These are phyloP conservation scores for Peribolospora kevripleyi DNA, from an alignment of 768 basidiomycete genomes.

Conservation along the genomic window DNA sequence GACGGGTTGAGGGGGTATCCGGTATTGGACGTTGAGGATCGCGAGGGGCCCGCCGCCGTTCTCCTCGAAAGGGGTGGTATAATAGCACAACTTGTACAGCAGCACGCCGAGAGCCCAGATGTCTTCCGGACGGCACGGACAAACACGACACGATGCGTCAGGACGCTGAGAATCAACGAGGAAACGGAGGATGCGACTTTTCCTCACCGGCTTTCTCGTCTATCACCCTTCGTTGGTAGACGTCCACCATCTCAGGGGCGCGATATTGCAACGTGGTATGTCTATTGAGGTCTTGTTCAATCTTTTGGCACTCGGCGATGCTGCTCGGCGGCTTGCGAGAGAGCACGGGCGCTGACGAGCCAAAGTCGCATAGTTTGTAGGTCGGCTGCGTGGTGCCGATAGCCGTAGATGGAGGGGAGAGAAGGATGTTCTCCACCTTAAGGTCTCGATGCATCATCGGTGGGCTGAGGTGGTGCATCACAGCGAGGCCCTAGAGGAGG, in stretches of 20 bases:
- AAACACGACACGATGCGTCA: neutral
- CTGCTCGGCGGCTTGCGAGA: constrained; percentile 43
- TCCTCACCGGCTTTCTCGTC: constrained; percentile 50
- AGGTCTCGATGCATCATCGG: constrained; percentile 86
- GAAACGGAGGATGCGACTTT: neutral
- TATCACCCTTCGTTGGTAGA: constrained; percentile 51
- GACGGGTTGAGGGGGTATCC: no score
- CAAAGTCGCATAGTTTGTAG: constrained; percentile 96
- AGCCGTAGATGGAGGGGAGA: constrained; percentile 31
- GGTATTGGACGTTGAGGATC: constrained; percentile 83
- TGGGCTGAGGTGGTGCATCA: constrained; percentile 81
- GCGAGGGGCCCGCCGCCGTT: constrained; percentile 59
- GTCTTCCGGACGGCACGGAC: constrained; percentile 24
- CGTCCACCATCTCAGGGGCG: constrained; percentile 97
- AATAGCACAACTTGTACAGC: constrained; percentile 95
- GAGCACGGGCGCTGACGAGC: constrained; percentile 53
- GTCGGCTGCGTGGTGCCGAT: constrained; percentile 23
- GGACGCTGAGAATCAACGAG: neutral
- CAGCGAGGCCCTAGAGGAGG: constrained; percentile 42
- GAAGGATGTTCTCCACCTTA: constrained; percentile 96
- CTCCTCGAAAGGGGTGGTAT: constrained; percentile 97
- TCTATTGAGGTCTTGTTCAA: constrained; percentile 76
- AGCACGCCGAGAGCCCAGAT: constrained; percentile 95
- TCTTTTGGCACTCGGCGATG: constrained; percentile 55
- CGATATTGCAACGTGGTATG: constrained; percentile 94